Evolutionary conservation across 2,329 filamentous ascomycete genomes (phyloP).

Genomic region (Ophiosphaerella korrae): DNA sequence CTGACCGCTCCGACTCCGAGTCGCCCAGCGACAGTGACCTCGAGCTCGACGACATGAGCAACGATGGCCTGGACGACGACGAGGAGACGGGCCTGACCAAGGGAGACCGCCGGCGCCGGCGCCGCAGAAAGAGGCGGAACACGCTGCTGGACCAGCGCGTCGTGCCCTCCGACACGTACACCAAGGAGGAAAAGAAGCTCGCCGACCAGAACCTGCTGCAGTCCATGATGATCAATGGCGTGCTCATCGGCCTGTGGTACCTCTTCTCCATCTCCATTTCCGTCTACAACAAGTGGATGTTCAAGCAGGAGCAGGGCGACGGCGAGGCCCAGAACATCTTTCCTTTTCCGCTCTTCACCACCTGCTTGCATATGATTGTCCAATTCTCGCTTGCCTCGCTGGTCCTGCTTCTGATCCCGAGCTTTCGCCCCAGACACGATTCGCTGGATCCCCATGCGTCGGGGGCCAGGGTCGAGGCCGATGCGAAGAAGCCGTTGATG

Average conservation of each 20-base stretch:
- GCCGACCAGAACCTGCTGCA: constrained; percentile 75
- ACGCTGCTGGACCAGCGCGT: constrained; percentile 76
- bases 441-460: constrained; percentile 42
- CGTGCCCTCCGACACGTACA: constrained; percentile 55
- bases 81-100: constrained; percentile 87
- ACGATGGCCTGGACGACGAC: constrained; percentile 77
- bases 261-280: constrained; percentile 82
- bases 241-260: constrained; percentile 86
- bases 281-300: constrained; percentile 99
- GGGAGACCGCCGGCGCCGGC: constrained; percentile 71
- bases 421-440: constrained; percentile 70
- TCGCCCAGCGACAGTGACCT: constrained; percentile 55
- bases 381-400: constrained; percentile 81
- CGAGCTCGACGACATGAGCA: constrained; percentile 64
- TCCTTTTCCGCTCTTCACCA: constrained; percentile 92
- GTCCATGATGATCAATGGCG: constrained; percentile 72
- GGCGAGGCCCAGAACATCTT: constrained; percentile 66
- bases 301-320: constrained; percentile 62
- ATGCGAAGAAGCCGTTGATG: constrained; percentile 68
- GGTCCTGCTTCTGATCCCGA: constrained; percentile 82
- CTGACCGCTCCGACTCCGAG: constrained; percentile 36
- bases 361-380: constrained; percentile 89
- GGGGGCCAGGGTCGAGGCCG: constrained; percentile 35
- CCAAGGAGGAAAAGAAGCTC: constrained; percentile 74
- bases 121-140: constrained; percentile 69